phyloP scores from a whole-genome alignment of 345 rosid genomes.

The Erodium maritimum region DNA sequence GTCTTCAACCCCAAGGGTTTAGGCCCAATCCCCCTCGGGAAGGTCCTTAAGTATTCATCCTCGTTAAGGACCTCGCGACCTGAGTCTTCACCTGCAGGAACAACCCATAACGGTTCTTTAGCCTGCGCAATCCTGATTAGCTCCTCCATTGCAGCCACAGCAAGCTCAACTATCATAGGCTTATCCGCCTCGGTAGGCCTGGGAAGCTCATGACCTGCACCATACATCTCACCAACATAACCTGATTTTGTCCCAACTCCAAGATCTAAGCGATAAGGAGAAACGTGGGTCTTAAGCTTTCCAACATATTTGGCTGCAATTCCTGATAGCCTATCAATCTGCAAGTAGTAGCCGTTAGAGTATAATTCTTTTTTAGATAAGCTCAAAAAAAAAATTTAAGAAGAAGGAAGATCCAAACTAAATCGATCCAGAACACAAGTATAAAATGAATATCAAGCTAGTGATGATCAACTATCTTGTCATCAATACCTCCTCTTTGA shows the following conservation, averaged over 20 bases:
- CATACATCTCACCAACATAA: constrained; percentile 65
- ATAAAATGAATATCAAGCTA: neutral
- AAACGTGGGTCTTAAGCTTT: constrained; percentile 45
- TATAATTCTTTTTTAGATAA: neutral
- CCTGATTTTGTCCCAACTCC: constrained; percentile 46
- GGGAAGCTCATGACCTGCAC: constrained; percentile 37
- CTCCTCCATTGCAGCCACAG: constrained; percentile 95
- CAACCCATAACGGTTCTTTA: constrained; percentile 73
- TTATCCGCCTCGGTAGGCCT: constrained; percentile 78
- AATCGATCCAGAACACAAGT: neutral
- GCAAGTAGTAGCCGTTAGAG: constrained; percentile 1
- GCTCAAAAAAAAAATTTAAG: neutral
- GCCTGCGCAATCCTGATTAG: constrained; percentile 72
- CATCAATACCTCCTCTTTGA: constrained; percentile 64
- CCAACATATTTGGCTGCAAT: constrained; percentile 78
- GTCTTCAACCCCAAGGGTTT: constrained; percentile 59
- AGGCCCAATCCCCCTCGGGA: constrained; percentile 79
- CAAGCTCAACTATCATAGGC: constrained; percentile 82
- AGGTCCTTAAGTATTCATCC: constrained; percentile 66
- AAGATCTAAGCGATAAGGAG: constrained; percentile 42
- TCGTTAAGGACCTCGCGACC: constrained; percentile 49
- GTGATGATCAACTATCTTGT: neutral
- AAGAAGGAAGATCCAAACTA: neutral
- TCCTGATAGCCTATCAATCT: constrained; percentile 80
- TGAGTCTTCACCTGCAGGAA: constrained; percentile 25